A percentile compares a stretch with the other conserved stretches of the same genome.
These are phyloP conservation scores for Theobroma grandiflorum DNA, from an alignment of 441 rosid species.

Conservation along the genomic window DNA sequence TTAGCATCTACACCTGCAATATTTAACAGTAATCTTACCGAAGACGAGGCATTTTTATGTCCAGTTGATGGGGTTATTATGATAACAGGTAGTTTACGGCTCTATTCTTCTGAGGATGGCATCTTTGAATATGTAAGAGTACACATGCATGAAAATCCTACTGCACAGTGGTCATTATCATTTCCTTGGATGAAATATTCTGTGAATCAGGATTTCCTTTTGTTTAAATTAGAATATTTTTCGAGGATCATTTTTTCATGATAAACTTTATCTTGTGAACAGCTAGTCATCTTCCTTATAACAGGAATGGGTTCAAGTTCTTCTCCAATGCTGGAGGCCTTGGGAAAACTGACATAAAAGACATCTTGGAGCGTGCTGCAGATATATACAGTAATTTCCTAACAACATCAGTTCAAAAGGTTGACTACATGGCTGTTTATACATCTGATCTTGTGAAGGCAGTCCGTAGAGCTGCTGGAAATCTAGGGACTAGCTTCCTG, in stretches of 20 bases:
- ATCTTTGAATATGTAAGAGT: slow-evolving; percentile 6
- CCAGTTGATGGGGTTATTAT: slow-evolving; percentile 98
- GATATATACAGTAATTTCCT: slow-evolving; percentile 66
- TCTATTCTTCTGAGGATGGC: slow-evolving; percentile 21
- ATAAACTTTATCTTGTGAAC: slow-evolving; percentile 43
- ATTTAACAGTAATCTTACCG: slow-evolving; percentile 91
- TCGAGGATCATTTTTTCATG: slow-evolving; percentile 26
- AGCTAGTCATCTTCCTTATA: slow-evolving; percentile 99
- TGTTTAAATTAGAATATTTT: not conserved
- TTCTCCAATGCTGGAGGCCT: slow-evolving; percentile 95
- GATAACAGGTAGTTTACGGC: slow-evolving; percentile 76
- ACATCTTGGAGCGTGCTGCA: slow-evolving; percentile 87
- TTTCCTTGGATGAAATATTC: slow-evolving; percentile 18
- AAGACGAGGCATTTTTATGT: slow-evolving; percentile 72
- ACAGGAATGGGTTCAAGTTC: slow-evolving; percentile 97
- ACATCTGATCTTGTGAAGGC: slow-evolving; percentile 88
- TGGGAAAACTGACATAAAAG: slow-evolving; percentile 88
- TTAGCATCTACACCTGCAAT: slow-evolving; percentile 99
- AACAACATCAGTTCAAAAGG: slow-evolving; percentile 57
- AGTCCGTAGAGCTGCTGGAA: slow-evolving; percentile 87
- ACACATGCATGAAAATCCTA: not conserved
- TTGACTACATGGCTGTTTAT: slow-evolving; percentile 89
- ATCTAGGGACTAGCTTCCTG: slow-evolving; percentile 61
- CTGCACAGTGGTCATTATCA: not conserved
- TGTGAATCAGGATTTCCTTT: not conserved